These are phyloP conservation scores for Prunus davidiana DNA, from an alignment of 306 rosid genomes.

Conservation along the genomic window DNA sequence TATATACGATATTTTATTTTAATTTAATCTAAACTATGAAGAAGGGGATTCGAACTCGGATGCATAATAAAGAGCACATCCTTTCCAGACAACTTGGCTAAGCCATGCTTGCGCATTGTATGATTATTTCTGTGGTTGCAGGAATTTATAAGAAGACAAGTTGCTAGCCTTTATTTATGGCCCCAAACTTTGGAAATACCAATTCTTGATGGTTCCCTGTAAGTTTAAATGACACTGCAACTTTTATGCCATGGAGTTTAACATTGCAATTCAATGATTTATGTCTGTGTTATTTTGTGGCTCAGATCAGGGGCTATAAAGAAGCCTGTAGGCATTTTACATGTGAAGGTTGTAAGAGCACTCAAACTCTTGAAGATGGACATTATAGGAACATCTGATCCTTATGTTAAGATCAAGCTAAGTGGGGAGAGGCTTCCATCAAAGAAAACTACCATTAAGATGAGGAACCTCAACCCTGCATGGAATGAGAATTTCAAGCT, in stretches of 20 bases:
- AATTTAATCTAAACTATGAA: no score
- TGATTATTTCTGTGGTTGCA: background rate
- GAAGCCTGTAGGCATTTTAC: constrained; percentile 35
- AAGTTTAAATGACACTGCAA: background rate
- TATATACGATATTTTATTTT: background rate
- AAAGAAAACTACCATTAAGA: constrained; percentile 26
- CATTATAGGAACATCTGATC: constrained; percentile 29
- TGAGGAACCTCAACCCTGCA: constrained; percentile 35
- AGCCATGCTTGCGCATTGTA: background rate
- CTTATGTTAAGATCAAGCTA: constrained; percentile 21
- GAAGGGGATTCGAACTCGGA: no score
- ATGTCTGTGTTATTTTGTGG: background rate
- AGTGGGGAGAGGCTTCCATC: constrained; percentile 30
- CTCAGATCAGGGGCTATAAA: constrained; percentile 14
- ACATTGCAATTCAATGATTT: no score
- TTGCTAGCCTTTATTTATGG: constrained; percentile 27
- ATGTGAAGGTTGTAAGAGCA: constrained; percentile 28
- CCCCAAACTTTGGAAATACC: constrained; percentile 26
- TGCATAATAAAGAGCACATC: no score
- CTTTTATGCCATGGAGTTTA: no score
- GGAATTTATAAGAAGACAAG: constrained; percentile 23
- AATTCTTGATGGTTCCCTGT: constrained; percentile 22
- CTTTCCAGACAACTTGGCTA: no score
- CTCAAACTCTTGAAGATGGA: constrained; percentile 29
- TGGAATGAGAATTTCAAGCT: constrained; percentile 35